These are phyloP conservation scores for Cladosporium phlei DNA, from an alignment of 2,329 filamentous ascomycete genomes.

Conservation along the genomic window DNA sequence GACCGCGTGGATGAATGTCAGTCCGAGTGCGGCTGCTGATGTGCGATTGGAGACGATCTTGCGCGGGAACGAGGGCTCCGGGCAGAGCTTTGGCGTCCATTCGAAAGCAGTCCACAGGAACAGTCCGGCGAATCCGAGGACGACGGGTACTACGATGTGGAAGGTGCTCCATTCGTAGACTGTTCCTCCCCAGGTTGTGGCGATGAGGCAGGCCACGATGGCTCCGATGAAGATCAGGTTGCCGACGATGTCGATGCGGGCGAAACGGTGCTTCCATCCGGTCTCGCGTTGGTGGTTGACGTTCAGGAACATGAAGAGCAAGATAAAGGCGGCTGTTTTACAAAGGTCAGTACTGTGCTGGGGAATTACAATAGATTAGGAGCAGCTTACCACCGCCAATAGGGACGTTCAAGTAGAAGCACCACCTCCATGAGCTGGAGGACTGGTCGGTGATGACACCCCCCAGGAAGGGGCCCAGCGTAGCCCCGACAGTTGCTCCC, in stretches of 20 bases:
- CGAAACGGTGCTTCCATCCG: slow-evolving; percentile 4
- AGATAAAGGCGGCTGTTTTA: slow-evolving; percentile 22
- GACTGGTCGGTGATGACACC: slow-evolving; percentile 36
- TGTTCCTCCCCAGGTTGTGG: slow-evolving; percentile 44
- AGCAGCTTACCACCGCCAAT: slow-evolving; percentile 22
- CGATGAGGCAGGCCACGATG: slow-evolving; percentile 39
- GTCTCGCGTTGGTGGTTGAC: slow-evolving; percentile 30
- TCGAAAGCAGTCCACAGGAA: slow-evolving; percentile 16
- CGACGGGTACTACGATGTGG: slow-evolving; percentile 40
- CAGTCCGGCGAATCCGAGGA: slow-evolving; percentile 41
- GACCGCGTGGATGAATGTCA: slow-evolving; percentile 37
- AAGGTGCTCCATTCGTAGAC: slow-evolving; percentile 40
- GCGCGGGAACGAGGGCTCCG: slow-evolving; percentile 10
- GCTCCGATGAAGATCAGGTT: slow-evolving; percentile 39
- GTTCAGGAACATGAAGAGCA: slow-evolving; percentile 35
- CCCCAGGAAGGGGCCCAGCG: slow-evolving; percentile 40
- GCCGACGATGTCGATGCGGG: slow-evolving; percentile 45
- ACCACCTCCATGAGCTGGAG: slow-evolving; percentile 47
- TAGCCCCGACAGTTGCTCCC: slow-evolving; percentile 40
- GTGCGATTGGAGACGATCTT: slow-evolving; percentile 44
- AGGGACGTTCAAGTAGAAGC: slow-evolving; percentile 40
- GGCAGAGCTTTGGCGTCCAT: slow-evolving; percentile 7
- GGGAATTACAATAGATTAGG: not conserved
- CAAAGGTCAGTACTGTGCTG: not conserved
- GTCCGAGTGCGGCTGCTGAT: slow-evolving; percentile 26